Percentiles rank a stretch among this genome's conserved stretches.
Evolutionary conservation across 371 early-diverging fungal genomes (phyloP).

Genomic region (Rhizopus delemar): DNA sequence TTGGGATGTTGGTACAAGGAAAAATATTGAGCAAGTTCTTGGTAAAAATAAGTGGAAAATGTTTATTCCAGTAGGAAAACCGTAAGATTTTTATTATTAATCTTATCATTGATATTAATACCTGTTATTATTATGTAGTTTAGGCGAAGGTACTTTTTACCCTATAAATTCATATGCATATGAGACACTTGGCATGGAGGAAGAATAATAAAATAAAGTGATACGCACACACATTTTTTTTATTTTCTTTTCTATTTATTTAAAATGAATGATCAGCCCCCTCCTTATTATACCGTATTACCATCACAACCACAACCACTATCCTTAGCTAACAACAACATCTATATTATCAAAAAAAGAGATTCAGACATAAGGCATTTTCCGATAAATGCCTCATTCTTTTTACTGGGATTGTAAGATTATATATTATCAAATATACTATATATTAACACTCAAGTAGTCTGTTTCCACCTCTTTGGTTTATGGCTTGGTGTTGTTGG

Average conservation of each 20-base stretch:
- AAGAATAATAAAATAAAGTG: constrained; percentile 3
- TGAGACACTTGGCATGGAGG: constrained; percentile 39
- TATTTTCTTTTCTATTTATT: not conserved
- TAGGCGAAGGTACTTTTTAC: constrained; percentile 43
- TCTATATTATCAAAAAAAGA: constrained; percentile 3
- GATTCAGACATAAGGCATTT: constrained; percentile 6
- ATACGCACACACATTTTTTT: not conserved
- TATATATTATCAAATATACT: not conserved
- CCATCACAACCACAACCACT: not conserved
- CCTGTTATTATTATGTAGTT: constrained; percentile 15
- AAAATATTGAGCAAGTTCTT: constrained; percentile 62
- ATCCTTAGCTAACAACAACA: not conserved
- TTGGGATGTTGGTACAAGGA: constrained; percentile 58
- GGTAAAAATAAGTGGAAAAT: constrained; percentile 53
- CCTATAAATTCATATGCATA: constrained; percentile 54
- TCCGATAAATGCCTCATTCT: constrained; percentile 14
- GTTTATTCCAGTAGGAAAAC: constrained; percentile 60
- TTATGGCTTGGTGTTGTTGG: constrained; percentile 19
- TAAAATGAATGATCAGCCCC: not conserved
- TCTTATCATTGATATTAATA: too few species aligned
- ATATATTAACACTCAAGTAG: not conserved
- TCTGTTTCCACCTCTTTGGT: constrained; percentile 27
- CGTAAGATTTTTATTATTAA: constrained; percentile 35
- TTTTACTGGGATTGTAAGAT: constrained; percentile 24
- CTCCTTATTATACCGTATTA: not conserved